Conservation (phyloP, 2,329 filamentous ascomycete species). For the Ascosphaera aggregata region DNA sequence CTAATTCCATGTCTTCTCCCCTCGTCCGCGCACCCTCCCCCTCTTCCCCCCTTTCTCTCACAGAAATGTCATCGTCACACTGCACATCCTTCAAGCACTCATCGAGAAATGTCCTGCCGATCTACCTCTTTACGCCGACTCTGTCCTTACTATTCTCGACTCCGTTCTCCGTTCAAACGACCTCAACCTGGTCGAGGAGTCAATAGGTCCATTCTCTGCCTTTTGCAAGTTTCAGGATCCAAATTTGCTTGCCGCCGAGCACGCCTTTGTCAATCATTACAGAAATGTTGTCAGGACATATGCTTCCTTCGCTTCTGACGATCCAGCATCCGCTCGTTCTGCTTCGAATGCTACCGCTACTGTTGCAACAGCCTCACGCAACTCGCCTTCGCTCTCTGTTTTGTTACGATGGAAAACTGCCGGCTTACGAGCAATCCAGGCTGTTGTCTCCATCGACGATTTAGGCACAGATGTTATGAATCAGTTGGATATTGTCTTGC, state of each 20-base stretch:
- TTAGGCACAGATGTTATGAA: constrained; percentile 51
- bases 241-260: constrained; percentile 63
- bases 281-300: constrained; percentile 62
- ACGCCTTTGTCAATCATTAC: constrained; percentile 61
- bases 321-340: constrained; percentile 13
- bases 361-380: constrained; percentile 23
- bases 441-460: constrained; percentile 56
- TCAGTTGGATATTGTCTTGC: constrained; percentile 57
- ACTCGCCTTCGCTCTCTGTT: constrained; percentile 51
- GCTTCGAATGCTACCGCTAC: background rate
- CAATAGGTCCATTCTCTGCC: constrained; percentile 61
- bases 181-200: constrained; percentile 81
- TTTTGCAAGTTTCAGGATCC: constrained; percentile 80
- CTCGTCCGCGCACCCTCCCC: background rate
- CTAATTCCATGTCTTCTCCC: background rate
- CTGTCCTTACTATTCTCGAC: constrained; percentile 64
- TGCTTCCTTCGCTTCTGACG: constrained; percentile 51
- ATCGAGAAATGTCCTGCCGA: constrained; percentile 87
- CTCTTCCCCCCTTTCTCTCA: constrained; percentile 1
- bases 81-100: constrained; percentile 74
- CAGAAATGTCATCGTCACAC: constrained; percentile 60
- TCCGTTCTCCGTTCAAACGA: constrained; percentile 67
- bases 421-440: constrained; percentile 56
- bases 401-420: constrained; percentile 55
- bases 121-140: constrained; percentile 65